These are phyloP conservation scores for Leptomonas seymouri DNA, from an alignment of 208 protist species.

Conservation along the genomic window DNA sequence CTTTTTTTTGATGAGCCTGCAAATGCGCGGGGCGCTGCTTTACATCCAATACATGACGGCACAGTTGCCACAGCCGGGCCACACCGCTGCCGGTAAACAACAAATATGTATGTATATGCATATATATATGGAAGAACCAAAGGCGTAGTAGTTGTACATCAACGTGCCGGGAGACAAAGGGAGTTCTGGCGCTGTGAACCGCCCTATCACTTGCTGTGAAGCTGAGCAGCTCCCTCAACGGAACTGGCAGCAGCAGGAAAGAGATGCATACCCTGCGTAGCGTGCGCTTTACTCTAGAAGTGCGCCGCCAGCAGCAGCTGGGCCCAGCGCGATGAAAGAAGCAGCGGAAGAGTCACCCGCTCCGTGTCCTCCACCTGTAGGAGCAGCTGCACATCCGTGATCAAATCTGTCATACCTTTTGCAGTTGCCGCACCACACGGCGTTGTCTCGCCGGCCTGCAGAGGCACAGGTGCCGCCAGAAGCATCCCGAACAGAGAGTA, in stretches of 20 bases:
- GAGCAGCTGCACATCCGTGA: constrained; percentile 53
- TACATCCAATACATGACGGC: too few relatives aligned
- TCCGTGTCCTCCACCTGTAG: constrained; percentile 48
- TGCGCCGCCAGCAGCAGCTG: constrained; percentile 39
- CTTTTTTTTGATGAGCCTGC: not conserved
- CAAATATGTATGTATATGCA: too few relatives aligned
- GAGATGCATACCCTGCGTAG: not conserved
- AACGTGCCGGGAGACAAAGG: too few relatives aligned
- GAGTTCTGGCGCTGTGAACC: too few relatives aligned
- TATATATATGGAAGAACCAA: too few relatives aligned
- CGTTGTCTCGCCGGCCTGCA: not conserved
- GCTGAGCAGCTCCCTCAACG: too few relatives aligned
- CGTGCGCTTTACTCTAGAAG: constrained; percentile 14
- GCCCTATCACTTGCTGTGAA: too few relatives aligned
- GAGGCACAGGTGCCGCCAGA: not conserved
- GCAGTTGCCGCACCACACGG: not conserved
- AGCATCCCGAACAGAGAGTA: constrained; percentile 13
- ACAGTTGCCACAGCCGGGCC: too few relatives aligned
- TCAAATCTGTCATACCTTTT: constrained; percentile 4
- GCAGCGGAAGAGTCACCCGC: constrained; percentile 56
- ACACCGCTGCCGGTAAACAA: too few relatives aligned
- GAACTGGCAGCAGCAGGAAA: constrained; percentile 2
- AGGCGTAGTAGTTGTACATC: too few relatives aligned
- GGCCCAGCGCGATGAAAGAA: constrained; percentile 81
- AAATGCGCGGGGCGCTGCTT: too few relatives aligned